Conservation (phyloP, 1,284 basidiomycete species). For the Stygiomarasmius scandens region DNA sequence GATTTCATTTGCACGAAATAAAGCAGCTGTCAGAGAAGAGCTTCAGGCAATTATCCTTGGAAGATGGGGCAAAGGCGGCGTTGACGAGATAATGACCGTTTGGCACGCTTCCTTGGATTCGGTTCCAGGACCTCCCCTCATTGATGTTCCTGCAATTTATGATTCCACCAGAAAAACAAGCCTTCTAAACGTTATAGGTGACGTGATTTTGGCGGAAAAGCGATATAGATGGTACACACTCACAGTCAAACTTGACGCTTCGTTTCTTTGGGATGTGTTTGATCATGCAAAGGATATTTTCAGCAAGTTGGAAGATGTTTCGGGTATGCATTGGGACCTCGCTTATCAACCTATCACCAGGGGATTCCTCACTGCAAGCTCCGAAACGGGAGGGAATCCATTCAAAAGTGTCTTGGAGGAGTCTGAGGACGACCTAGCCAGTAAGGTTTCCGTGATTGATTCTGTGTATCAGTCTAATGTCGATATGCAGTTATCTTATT, state of each 20-base stretch:
- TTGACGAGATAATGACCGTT: neutral
- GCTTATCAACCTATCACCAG: conserved; percentile 12
- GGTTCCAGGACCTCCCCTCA: neutral
- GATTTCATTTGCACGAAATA: neutral
- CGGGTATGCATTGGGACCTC: conserved; percentile 6
- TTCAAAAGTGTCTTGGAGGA: neutral
- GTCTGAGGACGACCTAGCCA: neutral
- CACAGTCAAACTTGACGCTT: conserved; percentile 9
- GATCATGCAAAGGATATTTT: conserved; percentile 4
- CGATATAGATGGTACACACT: conserved; percentile 10
- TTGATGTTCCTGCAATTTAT: neutral
- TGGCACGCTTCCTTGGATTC: neutral
- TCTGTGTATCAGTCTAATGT: neutral
- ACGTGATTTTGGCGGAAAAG: neutral
- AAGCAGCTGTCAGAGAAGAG: neutral
- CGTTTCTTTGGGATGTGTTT: conserved; percentile 9
- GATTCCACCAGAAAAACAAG: neutral
- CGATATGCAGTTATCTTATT: neutral
- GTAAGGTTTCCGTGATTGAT: neutral
- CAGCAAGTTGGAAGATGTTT: neutral
- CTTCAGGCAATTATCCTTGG: neutral
- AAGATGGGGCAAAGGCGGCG: neutral
- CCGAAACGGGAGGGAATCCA: conserved; percentile 2
- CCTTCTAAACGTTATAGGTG: neutral
- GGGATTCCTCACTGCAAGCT: conserved; percentile 2